These are phyloP conservation scores for Didymosphaeria variabile DNA, from an alignment of 2,329 filamentous ascomycete species.

Conservation along the genomic window DNA sequence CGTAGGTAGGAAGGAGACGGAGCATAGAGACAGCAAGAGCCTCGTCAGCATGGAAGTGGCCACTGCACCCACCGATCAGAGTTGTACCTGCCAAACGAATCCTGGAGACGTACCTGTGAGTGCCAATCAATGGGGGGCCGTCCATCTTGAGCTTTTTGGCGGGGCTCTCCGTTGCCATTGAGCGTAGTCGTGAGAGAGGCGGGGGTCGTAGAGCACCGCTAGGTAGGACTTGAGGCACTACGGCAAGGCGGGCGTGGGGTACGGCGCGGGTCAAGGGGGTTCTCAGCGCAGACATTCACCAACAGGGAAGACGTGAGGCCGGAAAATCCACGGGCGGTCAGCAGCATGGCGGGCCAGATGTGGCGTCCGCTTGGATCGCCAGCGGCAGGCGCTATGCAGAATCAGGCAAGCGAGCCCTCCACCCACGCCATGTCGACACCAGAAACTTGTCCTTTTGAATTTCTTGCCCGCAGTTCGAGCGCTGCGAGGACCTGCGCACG, in stretches of 20 bases:
- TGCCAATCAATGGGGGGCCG: constrained; percentile 74
- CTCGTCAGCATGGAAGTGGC: constrained; percentile 99
- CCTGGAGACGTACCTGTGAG: constrained; percentile 72
- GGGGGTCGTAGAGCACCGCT: background rate
- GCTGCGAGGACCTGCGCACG: constrained; percentile 21
- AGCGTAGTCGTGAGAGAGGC: constrained; percentile 15
- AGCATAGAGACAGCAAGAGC: constrained; percentile 97
- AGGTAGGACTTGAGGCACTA: background rate
- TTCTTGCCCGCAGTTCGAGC: constrained; percentile 15
- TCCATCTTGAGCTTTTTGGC: constrained; percentile 87
- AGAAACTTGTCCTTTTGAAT: constrained; percentile 35
- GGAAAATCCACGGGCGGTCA: constrained; percentile 2
- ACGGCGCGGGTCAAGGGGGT: constrained; percentile 12
- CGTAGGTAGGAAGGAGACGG: constrained; percentile 84
- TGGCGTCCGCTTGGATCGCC: constrained; percentile 9
- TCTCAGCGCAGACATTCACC: constrained; percentile 30
- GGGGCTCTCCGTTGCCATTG: constrained; percentile 49
- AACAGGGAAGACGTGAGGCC: background rate
- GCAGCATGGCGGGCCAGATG: constrained; percentile 2
- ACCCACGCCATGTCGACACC: constrained; percentile 15
- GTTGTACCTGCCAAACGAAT: background rate
- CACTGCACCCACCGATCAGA: constrained; percentile 88
- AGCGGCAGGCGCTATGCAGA: constrained; percentile 27
- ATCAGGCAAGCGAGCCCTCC: constrained; percentile 20
- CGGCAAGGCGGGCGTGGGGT: background rate